Base-by-base conservation (phyloP, 2,329 filamentous ascomycete species). In the Clonostachys solani region DNA sequence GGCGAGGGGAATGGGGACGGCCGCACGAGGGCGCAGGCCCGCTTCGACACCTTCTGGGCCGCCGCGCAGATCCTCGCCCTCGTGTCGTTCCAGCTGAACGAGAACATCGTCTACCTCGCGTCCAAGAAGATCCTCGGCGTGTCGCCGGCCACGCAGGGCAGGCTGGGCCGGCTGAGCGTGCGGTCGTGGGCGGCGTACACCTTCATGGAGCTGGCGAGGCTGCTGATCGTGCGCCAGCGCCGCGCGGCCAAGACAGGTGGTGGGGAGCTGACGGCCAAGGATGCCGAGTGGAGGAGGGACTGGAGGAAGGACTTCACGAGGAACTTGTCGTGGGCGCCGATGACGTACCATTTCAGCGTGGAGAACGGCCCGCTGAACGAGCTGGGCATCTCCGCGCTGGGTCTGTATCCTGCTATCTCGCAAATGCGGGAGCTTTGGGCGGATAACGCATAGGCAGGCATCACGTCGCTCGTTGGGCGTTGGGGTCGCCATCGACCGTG, bases 111-210 rank as follows among this genome's bases (percentile, higher is more conserved):
- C 15, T 95, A 87, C 70, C 77, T 97, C 36, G 77, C 83, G 4
- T 73, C 75, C 50, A 91, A 91, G 64, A 84, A 86, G 17, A 79
- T 95, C 5, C 61, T 96, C 44, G 74, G 68, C 15, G 75, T 80
- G 68, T 66, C 67, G 6, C 72, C 75, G 13, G 73, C 77, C 43
- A 77, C 77, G 43, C 78, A 87, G 62, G 75, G 64, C 29, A 74
- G 70, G 54, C 83, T 85, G 61, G 85, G 80, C 66, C 63, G 83
- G 16, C 88, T 86, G 83, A 91, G 87, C 66, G 83, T 81, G 48
- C 77, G 90, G 41, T 88, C 87, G 52, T 97, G 92, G 90, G 81
- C 84, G 47, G 76, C 78, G 19, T 90, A 91, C 69, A 83, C 95
- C 7, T 80, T 79, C 17, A 71, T 92, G 50, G 90, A 96, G 71